Percentiles rank a stretch among this genome's conserved stretches.
Evolutionary conservation across 257 asterid genomes (phyloP).

Genomic region (Thymus mandschuricus): DNA sequence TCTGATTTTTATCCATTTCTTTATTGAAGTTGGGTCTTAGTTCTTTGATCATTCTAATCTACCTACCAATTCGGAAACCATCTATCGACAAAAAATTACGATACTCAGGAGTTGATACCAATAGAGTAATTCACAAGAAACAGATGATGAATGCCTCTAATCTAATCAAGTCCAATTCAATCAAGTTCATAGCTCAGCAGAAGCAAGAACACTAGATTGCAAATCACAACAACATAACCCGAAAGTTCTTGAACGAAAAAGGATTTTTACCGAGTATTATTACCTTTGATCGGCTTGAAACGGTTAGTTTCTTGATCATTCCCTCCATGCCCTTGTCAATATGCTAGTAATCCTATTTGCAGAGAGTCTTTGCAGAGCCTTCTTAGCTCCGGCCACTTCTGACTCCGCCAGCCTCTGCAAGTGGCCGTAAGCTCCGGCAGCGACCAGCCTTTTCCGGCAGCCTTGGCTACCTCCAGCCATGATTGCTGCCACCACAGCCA

Average conservation of each 20-base stretch:
- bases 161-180: constrained; percentile 9
- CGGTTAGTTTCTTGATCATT: constrained; percentile 42
- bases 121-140: constrained; percentile 1
- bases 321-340: constrained; percentile 80
- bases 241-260: not conserved
- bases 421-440: constrained; percentile 67
- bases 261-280: constrained; percentile 10
- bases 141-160: not conserved
- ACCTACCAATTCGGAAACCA: not conserved
- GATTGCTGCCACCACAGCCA: constrained; percentile 69
- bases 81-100: not conserved
- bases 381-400: constrained; percentile 80
- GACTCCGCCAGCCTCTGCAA: constrained; percentile 70
- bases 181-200: constrained; percentile 8
- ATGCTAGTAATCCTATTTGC: constrained; percentile 74
- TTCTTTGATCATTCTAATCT: constrained; percentile 6
- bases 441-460: constrained; percentile 77
- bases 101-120: not conserved
- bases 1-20: constrained; percentile 14
- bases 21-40: constrained; percentile 12
- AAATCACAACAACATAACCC: not conserved
- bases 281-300: constrained; percentile 51
- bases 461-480: constrained; percentile 92
- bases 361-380: constrained; percentile 89
- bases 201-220: constrained; percentile 8